Evolutionary conservation across 2,329 filamentous ascomycete species (phyloP), one percentile per base, ranked within the genome.

Genomic region (Daldinia sp.): DNA sequence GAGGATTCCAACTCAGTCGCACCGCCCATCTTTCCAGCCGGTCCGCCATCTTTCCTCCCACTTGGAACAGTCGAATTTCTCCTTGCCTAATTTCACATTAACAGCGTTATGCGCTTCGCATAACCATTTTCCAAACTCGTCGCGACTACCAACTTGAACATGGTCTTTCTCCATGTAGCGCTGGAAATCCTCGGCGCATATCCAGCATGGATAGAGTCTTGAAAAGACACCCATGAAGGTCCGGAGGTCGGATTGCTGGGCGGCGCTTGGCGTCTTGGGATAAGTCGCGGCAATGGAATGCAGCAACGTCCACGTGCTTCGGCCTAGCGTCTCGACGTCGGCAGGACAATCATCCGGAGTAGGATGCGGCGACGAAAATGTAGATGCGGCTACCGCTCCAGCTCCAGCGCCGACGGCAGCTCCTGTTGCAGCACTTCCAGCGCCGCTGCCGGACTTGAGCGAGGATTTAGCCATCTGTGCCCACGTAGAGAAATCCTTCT

Each of bases 11-110:
- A 53, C 23, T 53, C 59, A 74, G 53, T 87, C 86, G 70, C 87
- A 89, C 2, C 85, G 81, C 27, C 87, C 87, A 72, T 89, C 89
- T 75, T 86, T 87, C 90, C 91, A 97, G 0, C 95, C 95, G 1
- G 91, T 95, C 79, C 91, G 84, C 95, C 95, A 99, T 76, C 95
- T 86, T 83, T 98, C 92, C 77, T 97, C 89, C 94, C 95, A 98
- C 72, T 83, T 86, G 57, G 81, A 82, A 79, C 95, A 99, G 82
- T 99, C 93, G 79, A 99, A 99, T 70, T 85, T 85, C 62, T 86
- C 83, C 84, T 99, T 99, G 50, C 95, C 95, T 70, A 99, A 77
- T 81, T 97, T 98, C 63, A 83, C 82, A 77, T 96, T 96, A 45
- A 96, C 92, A 25, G 91, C 91, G 77, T 96, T 96, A 77, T 96